Evolutionary conservation across 768 basidiomycete species (phyloP), one percentile per base, ranked within the genome.

Genomic region (Sistotremastrum suecicum): DNA sequence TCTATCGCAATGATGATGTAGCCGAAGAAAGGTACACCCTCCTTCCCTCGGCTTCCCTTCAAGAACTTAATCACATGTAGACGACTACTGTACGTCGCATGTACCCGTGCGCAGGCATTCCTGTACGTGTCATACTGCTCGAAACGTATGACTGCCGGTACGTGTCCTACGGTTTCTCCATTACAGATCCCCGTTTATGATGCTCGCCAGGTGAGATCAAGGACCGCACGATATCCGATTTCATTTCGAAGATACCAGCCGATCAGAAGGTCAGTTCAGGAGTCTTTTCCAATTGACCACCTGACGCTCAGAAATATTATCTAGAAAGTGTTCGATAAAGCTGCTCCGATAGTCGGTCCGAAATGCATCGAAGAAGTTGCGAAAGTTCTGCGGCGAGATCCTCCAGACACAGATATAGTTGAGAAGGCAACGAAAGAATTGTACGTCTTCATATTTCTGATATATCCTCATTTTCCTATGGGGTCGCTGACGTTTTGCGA

Each of bases 21-120:
- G 78, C 80, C n/a, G 88, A 91, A 63, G 87, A 91, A 61, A 66
- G 83, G 84, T 83, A 41, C 45, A 65, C 32, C 34, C 37, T 41
- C 37, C 33, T 33, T 10, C n/a, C 34, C 42, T n/a, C n/a, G 10
- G 7, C n/a, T 29, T 5, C 5, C 33, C 12, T 8, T 40, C 41
- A 39, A 36, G 11, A 30, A 43, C 28, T 44, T 5, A 31, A 34
- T 7, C 10, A n/a, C 28, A 31, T 33, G 3, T 48, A 88, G 88
- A 46, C 81, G 89, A 8, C 61, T 92, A 46, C 71, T 90, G 10
- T 92, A 90, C 55, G 89, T 92, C 5, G 89, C 84, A 0, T 89
- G 85, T 61, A 92, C 89, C 4, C 74, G 89, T 7, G 88, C 88
- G 0, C 82, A 90, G 56, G 66, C 67, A 7, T 66, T 86, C 5